phyloP scores from a whole-genome alignment of 2,329 filamentous ascomycete genomes.

The Penicillium brasilianum region DNA sequence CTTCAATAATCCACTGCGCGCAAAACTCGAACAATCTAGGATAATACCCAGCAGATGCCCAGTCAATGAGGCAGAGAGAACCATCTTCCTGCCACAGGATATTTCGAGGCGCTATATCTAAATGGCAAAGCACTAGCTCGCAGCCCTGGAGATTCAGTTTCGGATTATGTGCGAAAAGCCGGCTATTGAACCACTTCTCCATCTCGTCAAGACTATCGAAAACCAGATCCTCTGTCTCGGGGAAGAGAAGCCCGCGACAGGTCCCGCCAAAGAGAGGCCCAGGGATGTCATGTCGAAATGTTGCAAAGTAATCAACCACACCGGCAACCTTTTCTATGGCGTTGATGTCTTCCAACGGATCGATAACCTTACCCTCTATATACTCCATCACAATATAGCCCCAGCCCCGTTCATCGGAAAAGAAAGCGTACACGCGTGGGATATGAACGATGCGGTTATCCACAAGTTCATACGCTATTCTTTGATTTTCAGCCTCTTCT shows the following conservation, averaged over 20 bases:
- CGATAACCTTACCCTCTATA: conserved; percentile 20
- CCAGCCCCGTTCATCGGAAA: conserved; percentile 18
- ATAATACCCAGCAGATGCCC: conserved; percentile 32
- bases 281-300: conserved; percentile 11
- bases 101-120: conserved; percentile 28
- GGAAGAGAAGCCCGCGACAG: conserved; percentile 27
- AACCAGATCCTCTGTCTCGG: conserved; percentile 24
- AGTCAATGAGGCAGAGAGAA: conserved; percentile 31
- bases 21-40: conserved; percentile 32
- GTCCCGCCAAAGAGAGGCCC: conserved; percentile 17
- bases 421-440: conserved; percentile 26
- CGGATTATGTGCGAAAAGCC: conserved; percentile 20
- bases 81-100: conserved; percentile 30
- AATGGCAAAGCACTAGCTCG: conserved; percentile 22
- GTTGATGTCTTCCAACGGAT: conserved; percentile 21
- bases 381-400: conserved; percentile 42
- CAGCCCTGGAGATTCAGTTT: too few species aligned
- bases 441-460: conserved; percentile 21
- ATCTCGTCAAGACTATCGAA: conserved; percentile 22
- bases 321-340: conserved; percentile 19
- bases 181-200: conserved; percentile 31
- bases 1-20: conserved; percentile 14
- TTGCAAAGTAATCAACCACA: conserved; percentile 24
- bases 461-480: conserved; percentile 22
- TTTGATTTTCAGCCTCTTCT: conserved; percentile 22